Percentiles rank a stretch among this genome's conserved stretches.
Evolutionary conservation across 306 rosid genomes (phyloP).

Genomic region (Quercus parvula): DNA sequence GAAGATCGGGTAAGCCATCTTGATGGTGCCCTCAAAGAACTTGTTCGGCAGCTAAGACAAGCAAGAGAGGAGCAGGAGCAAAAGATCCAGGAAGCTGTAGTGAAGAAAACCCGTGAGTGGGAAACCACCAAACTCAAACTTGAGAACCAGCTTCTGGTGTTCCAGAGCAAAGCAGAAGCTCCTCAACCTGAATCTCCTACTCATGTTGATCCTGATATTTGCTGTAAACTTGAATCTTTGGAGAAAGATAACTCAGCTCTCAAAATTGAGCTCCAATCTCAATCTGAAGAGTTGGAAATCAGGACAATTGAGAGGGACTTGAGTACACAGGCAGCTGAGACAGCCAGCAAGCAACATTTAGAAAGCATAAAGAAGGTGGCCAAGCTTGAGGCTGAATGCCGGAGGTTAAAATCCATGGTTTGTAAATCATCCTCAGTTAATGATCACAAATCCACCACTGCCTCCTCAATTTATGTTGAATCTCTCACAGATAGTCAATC

Average conservation of each 20-base stretch:
- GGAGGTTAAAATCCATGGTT: slow-evolving; percentile 56
- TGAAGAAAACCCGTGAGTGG: slow-evolving; percentile 54
- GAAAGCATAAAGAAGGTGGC: slow-evolving; percentile 88
- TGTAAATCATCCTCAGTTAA: slow-evolving; percentile 37
- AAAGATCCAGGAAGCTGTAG: slow-evolving; percentile 55
- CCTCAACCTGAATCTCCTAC: slow-evolving; percentile 37
- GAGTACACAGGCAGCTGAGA: slow-evolving; percentile 89
- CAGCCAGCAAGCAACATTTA: slow-evolving; percentile 91
- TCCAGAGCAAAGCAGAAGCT: slow-evolving; percentile 53
- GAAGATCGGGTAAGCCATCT: slow-evolving; percentile 83
- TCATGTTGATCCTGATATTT: slow-evolving; percentile 43
- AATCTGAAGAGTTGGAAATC: slow-evolving; percentile 74
- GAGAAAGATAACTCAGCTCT: slow-evolving; percentile 75
- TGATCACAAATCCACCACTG: slow-evolving; percentile 56
- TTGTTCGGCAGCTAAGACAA: slow-evolving; percentile 93
- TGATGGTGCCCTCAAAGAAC: slow-evolving; percentile 94
- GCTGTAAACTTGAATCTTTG: slow-evolving; percentile 51
- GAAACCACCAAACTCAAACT: slow-evolving; percentile 68
- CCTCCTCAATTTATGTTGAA: slow-evolving; percentile 63
- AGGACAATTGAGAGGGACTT: slow-evolving; percentile 86
- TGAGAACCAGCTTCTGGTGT: slow-evolving; percentile 62
- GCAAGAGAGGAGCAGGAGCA: slow-evolving; percentile 85
- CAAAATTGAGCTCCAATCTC: slow-evolving; percentile 57
- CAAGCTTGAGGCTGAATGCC: slow-evolving; percentile 90
- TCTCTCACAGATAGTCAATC: slow-evolving; percentile 79